Evolutionary conservation across 2,329 filamentous ascomycete genomes (phyloP).

Genomic region (Talaromyces sp.): DNA sequence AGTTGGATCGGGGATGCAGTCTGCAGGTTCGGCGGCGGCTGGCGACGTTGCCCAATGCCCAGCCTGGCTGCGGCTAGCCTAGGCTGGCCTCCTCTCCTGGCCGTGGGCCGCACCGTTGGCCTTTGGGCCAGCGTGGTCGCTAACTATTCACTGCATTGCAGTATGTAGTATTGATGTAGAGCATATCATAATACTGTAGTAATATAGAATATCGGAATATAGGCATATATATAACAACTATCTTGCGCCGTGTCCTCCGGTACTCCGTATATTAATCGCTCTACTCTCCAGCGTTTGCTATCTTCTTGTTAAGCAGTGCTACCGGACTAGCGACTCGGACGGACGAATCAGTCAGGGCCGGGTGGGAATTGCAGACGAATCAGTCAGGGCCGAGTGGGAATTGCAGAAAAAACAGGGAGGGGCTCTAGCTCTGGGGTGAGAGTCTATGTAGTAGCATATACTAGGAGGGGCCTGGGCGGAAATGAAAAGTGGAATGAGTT

Average conservation of each 20-base stretch:
- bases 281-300: not conserved
- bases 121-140: not conserved
- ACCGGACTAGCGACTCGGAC: not conserved
- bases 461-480: not conserved
- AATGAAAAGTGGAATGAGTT: not conserved
- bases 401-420: not conserved
- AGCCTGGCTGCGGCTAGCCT: not conserved
- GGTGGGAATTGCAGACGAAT: not conserved
- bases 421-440: not conserved
- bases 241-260: too few species aligned
- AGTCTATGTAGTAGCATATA: too few species aligned
- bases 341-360: not conserved
- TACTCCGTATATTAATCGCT: not conserved
- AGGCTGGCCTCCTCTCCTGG: not conserved
- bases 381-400: not conserved
- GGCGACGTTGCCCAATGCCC: not conserved
- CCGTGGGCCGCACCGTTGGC: not conserved
- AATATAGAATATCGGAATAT: too few species aligned
- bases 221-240: not conserved
- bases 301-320: not conserved
- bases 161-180: too few species aligned
- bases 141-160: too few species aligned
- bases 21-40: constrained; percentile 3
- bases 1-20: not conserved
- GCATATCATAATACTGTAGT: too few species aligned